Base-by-base conservation (phyloP, 73 alveolate genomes). In the Paramecium octaurelia region DNA sequence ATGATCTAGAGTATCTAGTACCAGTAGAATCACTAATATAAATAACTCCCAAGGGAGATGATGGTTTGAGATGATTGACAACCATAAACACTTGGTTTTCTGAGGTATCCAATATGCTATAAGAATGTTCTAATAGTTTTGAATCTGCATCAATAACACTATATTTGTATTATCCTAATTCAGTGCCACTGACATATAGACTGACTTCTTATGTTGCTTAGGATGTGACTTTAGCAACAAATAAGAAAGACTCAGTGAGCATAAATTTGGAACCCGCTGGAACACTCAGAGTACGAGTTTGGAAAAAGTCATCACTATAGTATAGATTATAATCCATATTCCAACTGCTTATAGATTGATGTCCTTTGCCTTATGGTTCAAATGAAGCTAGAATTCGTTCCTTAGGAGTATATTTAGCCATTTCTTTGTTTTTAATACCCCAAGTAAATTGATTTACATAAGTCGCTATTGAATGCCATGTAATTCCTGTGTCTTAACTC, bases 381-480 rank as follows among this genome's bases (percentile, higher is more conserved):
- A 86, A 89, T 12, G 97, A 93, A 38, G 94, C 92, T 43, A 83
- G 92, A 11, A 95, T 92, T 60, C 97, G 34, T 42, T 92, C 94
- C 40, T 88, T 68, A n/a, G 95, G 97, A 29, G 85, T 64, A 24
- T 92, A 77, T 90, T 57, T 77, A 23, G 85, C 77, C 73, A 85
- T 93, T 86, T 93, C 94, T 20, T 93, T 96, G 54, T 54, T 54
- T 85, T 88, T 93, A 70, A 43, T 93, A 5, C 97, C 98, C 99
- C 99, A 97, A 20, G 96, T 93, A 88, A 97, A 97, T 93, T 97
- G 98, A 68, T 95, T 96, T 18, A 97, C 99, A 77, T 97, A 96
- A 16, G 89, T 93, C 42, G 93, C 89, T 42, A 96, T 34, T 86
- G 69, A 70, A n/a, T 92, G 87, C 98, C 98, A 95, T 43, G 93